A percentile compares a stretch with the other conserved stretches of the same genome.
Evolutionary conservation across 805 yeast genomes (phyloP).

Genomic region (Candida hungchunana): DNA sequence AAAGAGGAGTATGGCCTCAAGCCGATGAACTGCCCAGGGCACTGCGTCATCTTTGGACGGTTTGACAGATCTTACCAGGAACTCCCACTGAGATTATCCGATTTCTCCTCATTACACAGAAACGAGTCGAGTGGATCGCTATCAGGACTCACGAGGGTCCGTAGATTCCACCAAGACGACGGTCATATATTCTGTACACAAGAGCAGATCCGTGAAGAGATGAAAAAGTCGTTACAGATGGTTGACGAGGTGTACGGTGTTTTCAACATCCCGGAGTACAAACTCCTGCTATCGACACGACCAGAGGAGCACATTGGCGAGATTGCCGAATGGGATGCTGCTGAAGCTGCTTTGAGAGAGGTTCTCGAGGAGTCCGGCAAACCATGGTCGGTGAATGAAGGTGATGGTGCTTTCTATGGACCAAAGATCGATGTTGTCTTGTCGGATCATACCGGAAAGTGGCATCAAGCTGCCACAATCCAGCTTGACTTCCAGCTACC

Average conservation of each 20-base stretch:
- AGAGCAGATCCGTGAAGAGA: constrained; percentile 73
- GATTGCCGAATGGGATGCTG: constrained; percentile 71
- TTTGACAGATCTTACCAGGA: constrained; percentile 81
- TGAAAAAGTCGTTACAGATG: constrained; percentile 63
- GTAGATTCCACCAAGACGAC: constrained; percentile 97
- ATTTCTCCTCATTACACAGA: constrained; percentile 88
- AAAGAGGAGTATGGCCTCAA: constrained; percentile 70
- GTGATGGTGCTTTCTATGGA: constrained; percentile 97
- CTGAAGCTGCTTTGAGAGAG: constrained; percentile 61
- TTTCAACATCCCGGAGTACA: constrained; percentile 39
- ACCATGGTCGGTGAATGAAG: constrained; percentile 70
- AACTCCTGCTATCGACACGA: constrained; percentile 76
- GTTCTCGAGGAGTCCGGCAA: constrained; percentile 55
- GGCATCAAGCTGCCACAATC: constrained; percentile 92
- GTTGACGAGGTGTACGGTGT: constrained; percentile 74
- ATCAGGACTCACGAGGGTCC: constrained; percentile 86
- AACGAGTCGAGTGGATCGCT: constrained; percentile 95
- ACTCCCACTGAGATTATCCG: constrained; percentile 79
- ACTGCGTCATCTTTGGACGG: constrained; percentile 75
- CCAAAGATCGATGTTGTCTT: constrained; percentile 90
- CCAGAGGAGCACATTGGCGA: constrained; percentile 83
- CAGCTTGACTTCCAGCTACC: constrained; percentile 96
- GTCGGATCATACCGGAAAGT: constrained; percentile 72
- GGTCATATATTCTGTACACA: constrained; percentile 91
- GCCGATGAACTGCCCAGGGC: constrained; percentile 97